Evolutionary conservation across 192 early-diverging fungal species (phyloP).

Genomic region (Helicostylum pulchrum): DNA sequence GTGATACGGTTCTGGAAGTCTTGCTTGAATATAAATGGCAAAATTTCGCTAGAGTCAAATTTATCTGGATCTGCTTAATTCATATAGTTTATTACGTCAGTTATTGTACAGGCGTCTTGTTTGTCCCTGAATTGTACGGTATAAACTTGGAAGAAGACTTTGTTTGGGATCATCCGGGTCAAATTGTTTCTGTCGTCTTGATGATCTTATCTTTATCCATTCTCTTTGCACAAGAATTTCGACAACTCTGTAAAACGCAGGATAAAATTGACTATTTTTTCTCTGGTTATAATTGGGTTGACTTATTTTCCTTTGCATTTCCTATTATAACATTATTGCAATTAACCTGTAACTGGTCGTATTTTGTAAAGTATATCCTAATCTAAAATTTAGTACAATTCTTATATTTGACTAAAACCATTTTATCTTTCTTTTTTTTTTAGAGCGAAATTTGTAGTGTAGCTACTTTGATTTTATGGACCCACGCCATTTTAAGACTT

Average conservation of each 20-base stretch:
- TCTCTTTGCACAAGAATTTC: not conserved
- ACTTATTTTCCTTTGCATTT: not conserved
- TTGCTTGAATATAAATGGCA: slow-evolving; percentile 17
- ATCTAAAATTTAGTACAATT: no score
- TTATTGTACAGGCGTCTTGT: slow-evolving; percentile 5
- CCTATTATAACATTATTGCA: not conserved
- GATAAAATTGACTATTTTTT: not conserved
- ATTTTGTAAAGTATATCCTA: no score
- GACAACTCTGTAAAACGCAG: not conserved
- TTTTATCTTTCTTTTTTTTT: no score
- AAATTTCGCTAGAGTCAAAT: not conserved
- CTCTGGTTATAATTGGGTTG: slow-evolving; percentile 18
- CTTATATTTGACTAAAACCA: no score
- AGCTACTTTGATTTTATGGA: slow-evolving; percentile 13
- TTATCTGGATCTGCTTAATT: slow-evolving; percentile 2
- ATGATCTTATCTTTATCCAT: slow-evolving; percentile 1
- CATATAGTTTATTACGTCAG: slow-evolving; percentile 4
- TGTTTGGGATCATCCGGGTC: not conserved
- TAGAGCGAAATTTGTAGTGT: slow-evolving; percentile 2
- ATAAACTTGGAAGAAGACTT: not conserved
- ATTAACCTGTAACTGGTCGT: not conserved
- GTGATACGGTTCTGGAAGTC: slow-evolving; percentile 16
- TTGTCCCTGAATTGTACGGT: not conserved
- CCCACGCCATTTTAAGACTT: slow-evolving; percentile 16
- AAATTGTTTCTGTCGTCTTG: not conserved